Percentiles rank a stretch among this genome's conserved stretches.
Conservation (phyloP, 1,284 basidiomycete species). For the Abortiporus biennis region DNA sequence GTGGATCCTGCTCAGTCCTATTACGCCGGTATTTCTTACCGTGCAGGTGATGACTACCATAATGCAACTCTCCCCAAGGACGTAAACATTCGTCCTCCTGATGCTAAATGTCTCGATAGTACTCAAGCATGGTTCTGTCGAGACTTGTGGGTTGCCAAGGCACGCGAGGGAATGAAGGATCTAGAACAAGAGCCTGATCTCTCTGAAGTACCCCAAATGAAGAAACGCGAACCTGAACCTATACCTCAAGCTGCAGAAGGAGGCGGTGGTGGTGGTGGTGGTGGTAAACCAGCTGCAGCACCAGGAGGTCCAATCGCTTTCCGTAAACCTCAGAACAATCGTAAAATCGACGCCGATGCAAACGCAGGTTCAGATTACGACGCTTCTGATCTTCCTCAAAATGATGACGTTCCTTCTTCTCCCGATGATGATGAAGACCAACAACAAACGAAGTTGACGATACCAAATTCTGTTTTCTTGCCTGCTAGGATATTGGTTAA, state of each 20-base stretch:
- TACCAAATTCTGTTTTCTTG: conserved; percentile 85
- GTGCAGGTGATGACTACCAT: conserved; percentile 71
- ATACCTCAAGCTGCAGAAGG: conserved; percentile 20
- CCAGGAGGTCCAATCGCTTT: not conserved
- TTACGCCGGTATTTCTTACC: conserved; percentile 82
- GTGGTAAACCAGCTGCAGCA: conserved; percentile 3
- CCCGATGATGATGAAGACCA: too few species aligned
- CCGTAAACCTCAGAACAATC: conserved; percentile 4
- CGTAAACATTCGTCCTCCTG: conserved; percentile 55
- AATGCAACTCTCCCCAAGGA: conserved; percentile 63
- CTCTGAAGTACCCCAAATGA: conserved; percentile 2
- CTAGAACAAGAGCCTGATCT: conserved; percentile 23
- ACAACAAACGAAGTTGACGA: conserved; percentile 48
- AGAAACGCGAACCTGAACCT: not conserved
- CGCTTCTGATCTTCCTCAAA: conserved; percentile 50
- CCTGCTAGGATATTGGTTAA: conserved; percentile 90
- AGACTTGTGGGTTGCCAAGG: conserved; percentile 86
- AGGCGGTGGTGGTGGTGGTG: too few species aligned
- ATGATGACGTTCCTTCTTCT: conserved; percentile 30
- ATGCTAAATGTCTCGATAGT: conserved; percentile 87
- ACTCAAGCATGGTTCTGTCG: conserved; percentile 95
- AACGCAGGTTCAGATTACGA: conserved; percentile 87
- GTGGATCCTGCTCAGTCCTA: conserved; percentile 92
- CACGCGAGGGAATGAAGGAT: conserved; percentile 60
- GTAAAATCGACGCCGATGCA: conserved; percentile 59